Evolutionary conservation across 108 stramenopile genomes (phyloP).

Genomic region (Skeletonema potamos): DNA sequence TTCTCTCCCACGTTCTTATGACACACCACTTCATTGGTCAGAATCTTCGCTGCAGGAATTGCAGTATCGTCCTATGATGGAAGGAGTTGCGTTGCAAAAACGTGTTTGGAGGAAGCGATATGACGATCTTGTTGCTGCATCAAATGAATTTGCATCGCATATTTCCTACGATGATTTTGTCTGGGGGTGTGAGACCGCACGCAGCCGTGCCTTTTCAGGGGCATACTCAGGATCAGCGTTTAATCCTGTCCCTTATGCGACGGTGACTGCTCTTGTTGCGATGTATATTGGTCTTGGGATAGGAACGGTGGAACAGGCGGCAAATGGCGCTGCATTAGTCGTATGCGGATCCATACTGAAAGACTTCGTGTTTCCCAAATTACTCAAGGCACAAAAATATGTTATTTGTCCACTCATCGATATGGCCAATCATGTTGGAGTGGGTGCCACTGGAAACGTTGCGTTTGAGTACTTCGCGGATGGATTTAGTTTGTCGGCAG

Average conservation of each 20-base stretch:
- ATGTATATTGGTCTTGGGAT: conserved; percentile 67
- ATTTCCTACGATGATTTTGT: conserved; percentile 74
- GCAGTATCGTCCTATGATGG: conserved; percentile 68
- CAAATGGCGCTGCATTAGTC: conserved; percentile 86
- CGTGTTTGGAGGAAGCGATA: conserved; percentile 55
- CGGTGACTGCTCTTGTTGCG: conserved; percentile 66
- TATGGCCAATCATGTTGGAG: conserved; percentile 83
- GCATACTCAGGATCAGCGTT: conserved; percentile 75
- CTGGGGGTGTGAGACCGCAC: conserved; percentile 84
- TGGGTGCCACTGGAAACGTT: conserved; percentile 64
- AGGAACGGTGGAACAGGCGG: conserved; percentile 83
- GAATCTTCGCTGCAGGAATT: conserved; percentile 48
- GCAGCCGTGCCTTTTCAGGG: conserved; percentile 85
- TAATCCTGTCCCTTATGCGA: conserved; percentile 74
- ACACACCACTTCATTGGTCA: conserved; percentile 82
- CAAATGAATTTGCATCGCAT: conserved; percentile 16
- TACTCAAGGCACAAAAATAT: conserved; percentile 73
- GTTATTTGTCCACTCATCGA: conserved; percentile 90
- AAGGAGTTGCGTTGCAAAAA: conserved; percentile 69
- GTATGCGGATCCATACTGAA: conserved; percentile 74
- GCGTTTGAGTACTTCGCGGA: conserved; percentile 88
- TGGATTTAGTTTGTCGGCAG: conserved; percentile 69
- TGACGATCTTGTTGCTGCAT: conserved; percentile 17
- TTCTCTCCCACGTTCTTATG: conserved; percentile 68
- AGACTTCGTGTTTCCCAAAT: conserved; percentile 83